phyloP scores from a whole-genome alignment of 345 rosid species.

The Moricandia arvensis region DNA sequence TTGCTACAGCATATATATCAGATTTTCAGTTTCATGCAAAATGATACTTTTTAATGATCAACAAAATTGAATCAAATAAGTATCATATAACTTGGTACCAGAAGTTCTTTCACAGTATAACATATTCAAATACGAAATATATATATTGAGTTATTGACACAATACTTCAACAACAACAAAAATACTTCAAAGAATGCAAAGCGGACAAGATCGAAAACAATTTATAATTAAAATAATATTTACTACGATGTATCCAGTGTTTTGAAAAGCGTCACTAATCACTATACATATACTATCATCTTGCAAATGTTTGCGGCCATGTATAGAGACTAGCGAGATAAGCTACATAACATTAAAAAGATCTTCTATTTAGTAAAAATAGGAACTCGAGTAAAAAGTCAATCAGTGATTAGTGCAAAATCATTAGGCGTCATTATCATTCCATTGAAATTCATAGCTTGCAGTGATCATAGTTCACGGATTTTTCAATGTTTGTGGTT shows the following conservation, averaged over 20 bases:
- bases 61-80: neutral
- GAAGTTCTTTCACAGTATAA: neutral
- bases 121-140: neutral
- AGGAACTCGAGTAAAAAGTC: neutral
- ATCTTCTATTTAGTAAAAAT: neutral
- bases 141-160: neutral
- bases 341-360: neutral
- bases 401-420: neutral
- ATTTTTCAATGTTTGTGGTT: neutral
- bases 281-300: conserved; percentile 7
- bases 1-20: neutral
- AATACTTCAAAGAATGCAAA: neutral
- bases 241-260: neutral
- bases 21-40: neutral
- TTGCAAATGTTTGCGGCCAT: neutral
- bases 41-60: neutral
- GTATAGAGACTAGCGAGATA: neutral
- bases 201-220: neutral
- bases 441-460: conserved; percentile 12
- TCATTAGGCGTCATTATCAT: conserved; percentile 6
- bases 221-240: neutral
- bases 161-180: no score
- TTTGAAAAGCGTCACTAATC: conserved; percentile 17
- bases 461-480: neutral
- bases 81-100: neutral